phyloP scores from a whole-genome alignment of 2,329 filamentous ascomycete genomes.

The Alternaria consortialis region DNA sequence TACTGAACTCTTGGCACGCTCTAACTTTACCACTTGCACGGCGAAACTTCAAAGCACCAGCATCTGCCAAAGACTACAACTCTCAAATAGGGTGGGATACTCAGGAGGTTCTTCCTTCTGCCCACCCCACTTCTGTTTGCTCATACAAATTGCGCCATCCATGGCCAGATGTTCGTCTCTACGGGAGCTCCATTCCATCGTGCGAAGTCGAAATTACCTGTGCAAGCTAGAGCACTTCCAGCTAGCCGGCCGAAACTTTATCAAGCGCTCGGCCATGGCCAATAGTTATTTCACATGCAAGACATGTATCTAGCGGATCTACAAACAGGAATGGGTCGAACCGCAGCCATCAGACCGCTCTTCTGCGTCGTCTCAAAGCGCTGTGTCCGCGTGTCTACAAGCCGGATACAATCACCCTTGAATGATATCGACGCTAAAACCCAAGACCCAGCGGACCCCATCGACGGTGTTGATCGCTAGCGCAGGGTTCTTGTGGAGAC shows the following conservation, averaged over 20 bases:
- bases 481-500: constrained; percentile 14
- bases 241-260: constrained; percentile 23
- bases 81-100: not conserved
- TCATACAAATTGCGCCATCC: constrained; percentile 5
- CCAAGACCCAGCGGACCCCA: constrained; percentile 5
- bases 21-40: not conserved
- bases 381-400: constrained; percentile 20
- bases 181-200: constrained; percentile 2
- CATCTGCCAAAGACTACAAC: not conserved
- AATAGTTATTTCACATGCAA: constrained; percentile 24
- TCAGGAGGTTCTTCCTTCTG: not conserved
- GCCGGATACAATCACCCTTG: constrained; percentile 15
- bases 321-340: constrained; percentile 2
- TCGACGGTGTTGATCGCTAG: constrained; percentile 17
- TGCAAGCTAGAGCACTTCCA: constrained; percentile 17
- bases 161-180: constrained; percentile 4
- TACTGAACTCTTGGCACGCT: not conserved
- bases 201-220: constrained; percentile 27
- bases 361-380: constrained; percentile 2
- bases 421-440: constrained; percentile 14
- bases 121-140: not conserved
- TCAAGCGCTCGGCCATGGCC: constrained; percentile 14
- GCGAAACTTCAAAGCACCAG: not conserved
- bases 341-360: constrained; percentile 17
- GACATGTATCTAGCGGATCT: constrained; percentile 10